Percentiles rank a stretch among this genome's conserved stretches.
Evolutionary conservation across 2,329 filamentous ascomycete species (phyloP).

Genomic region (Colletotrichum cordylinicola): DNA sequence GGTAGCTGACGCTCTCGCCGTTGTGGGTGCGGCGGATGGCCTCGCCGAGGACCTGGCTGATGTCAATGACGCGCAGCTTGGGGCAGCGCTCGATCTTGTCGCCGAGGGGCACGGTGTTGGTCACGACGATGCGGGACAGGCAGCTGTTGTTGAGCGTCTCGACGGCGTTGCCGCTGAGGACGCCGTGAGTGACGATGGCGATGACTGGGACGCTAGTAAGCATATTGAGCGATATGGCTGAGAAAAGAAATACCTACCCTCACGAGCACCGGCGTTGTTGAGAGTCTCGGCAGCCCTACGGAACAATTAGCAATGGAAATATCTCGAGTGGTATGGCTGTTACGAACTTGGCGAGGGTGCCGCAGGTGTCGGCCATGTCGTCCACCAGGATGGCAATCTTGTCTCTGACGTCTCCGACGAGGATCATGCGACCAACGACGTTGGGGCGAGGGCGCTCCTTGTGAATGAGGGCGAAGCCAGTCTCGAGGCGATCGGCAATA

Average conservation of each 20-base stretch:
- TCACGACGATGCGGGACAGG: conserved; percentile 82
- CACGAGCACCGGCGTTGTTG: conserved; percentile 12
- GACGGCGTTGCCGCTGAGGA: conserved; percentile 86
- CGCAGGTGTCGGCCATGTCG: conserved; percentile 97
- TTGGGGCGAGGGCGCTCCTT: conserved; percentile 72
- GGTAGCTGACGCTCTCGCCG: conserved; percentile 61
- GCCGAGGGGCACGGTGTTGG: conserved; percentile 68
- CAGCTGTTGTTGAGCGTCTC: conserved; percentile 82
- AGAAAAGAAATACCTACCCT: background rate
- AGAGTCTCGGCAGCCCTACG: conserved; percentile 18
- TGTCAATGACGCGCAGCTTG: conserved; percentile 89
- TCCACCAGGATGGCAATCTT: conserved; percentile 96
- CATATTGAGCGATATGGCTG: background rate
- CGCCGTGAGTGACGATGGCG: conserved; percentile 94
- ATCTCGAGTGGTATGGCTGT: background rate
- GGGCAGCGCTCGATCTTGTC: conserved; percentile 81
- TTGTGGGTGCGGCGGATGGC: conserved; percentile 65
- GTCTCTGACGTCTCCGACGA: conserved; percentile 92
- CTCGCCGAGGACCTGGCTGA: conserved; percentile 81
- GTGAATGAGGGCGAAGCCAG: conserved; percentile 87
- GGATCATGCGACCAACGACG: conserved; percentile 88
- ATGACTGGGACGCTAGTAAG: conserved; percentile 54
- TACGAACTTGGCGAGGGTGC: conserved; percentile 83
- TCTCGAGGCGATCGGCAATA: conserved; percentile 83
- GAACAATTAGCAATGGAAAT: background rate